Conservation (phyloP, 345 rosid genomes). For the Eucalyptus coolabah region DNA sequence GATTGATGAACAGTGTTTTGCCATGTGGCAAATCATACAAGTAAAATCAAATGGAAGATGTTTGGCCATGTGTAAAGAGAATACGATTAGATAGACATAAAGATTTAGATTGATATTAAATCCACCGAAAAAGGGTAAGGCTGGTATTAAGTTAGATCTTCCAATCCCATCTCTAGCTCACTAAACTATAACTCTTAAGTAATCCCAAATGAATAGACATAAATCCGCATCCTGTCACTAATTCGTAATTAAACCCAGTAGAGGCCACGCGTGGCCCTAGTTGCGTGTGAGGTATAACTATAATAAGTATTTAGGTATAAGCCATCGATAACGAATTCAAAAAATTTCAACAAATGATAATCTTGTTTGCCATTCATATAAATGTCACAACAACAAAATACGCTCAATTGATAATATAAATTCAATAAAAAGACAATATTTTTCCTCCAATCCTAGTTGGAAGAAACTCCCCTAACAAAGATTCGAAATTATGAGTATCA, state of each 20-base stretch:
- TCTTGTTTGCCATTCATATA: background rate
- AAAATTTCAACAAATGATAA: background rate
- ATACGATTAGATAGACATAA: background rate
- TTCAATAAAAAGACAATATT: no score
- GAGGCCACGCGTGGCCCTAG: background rate
- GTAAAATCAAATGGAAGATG: background rate
- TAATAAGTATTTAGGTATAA: background rate
- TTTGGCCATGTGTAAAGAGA: background rate
- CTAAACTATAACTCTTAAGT: background rate
- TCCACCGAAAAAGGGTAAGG: background rate
- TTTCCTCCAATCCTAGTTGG: no score
- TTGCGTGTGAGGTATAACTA: fast-evolving
- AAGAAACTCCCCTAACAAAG: no score
- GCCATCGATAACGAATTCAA: background rate
- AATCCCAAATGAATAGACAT: background rate
- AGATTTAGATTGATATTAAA: background rate
- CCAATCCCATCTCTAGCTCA: background rate
- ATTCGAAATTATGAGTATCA: no score
- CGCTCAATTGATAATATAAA: no score
- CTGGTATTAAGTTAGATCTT: background rate
- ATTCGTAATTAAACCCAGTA: background rate
- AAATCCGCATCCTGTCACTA: background rate
- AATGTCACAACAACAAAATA: no score
- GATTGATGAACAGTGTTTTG: fast-evolving
- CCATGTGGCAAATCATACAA: background rate